Conservation (phyloP, 495 filamentous ascomycete genomes). For the Penicillium dipodomyicola region DNA sequence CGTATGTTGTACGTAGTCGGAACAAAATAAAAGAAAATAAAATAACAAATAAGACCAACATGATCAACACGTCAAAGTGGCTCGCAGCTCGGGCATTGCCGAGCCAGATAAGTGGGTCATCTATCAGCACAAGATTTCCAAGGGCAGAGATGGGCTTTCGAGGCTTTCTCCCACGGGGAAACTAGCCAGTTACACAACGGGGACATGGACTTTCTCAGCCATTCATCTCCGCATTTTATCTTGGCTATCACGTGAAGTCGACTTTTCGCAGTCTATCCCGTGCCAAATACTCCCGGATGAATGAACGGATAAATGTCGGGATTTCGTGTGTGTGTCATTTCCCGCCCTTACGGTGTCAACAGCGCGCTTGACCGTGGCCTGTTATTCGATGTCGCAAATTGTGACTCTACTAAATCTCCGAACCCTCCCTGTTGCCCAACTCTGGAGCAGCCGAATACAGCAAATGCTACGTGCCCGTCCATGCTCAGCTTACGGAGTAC, state of each 20-base stretch:
- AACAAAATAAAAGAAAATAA: background rate
- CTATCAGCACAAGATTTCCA: constrained; percentile 8
- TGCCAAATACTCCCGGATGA: background rate
- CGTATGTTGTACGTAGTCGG: background rate
- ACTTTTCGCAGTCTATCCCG: background rate
- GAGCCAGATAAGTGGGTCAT: background rate
- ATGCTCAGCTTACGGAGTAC: background rate
- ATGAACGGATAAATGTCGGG: constrained; percentile 5
- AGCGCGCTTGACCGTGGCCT: background rate
- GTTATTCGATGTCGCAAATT: background rate
- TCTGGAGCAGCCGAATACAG: background rate
- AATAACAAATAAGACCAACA: background rate
- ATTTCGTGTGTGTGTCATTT: background rate
- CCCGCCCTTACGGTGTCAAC: background rate
- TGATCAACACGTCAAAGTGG: constrained; percentile 3
- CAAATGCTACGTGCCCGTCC: background rate
- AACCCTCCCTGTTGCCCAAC: background rate
- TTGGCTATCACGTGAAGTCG: background rate
- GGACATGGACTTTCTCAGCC: background rate
- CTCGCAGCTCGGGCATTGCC: constrained; percentile 9
- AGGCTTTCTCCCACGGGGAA: background rate
- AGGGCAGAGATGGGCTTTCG: background rate
- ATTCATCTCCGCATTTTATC: constrained; percentile 6
- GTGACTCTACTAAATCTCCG: background rate
- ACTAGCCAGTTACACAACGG: background rate